Evolutionary conservation across 345 rosid species (phyloP), one percentile per base, ranked within the genome.

Genomic region (Dipteronia sinensis): DNA sequence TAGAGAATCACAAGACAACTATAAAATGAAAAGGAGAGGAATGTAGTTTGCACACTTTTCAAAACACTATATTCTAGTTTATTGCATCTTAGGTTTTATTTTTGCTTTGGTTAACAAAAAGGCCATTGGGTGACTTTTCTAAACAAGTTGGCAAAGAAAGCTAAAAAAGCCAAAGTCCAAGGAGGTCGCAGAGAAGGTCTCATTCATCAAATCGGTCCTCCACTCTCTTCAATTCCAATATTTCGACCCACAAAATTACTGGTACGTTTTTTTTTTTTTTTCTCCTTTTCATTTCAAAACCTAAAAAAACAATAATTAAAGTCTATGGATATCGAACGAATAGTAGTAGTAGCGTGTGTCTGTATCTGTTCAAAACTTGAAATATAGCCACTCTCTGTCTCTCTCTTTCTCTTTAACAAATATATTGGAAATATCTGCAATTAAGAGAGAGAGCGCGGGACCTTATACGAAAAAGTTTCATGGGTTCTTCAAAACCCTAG

Each of bases 401-500:
- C 34, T 7, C 13, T 53, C 66, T 66, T 44, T 76, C 19, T 44
- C 40, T 23, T 1, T 34, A 22, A 20, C n/a, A 23, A 56, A 56
- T 16, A 56, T 56, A 15, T n/a, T 2, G 22, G 11, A 23, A 7
- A 10, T 49, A 5, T 71, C 79, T 80, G 86, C 79, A 75, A 83
- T 75, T 34, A 67, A 47, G 58, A 46, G 9, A 17, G n/a, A 47
- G 77, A 79, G 74, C 76, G 77, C 75, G 86, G 71, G 70, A 47
- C 70, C 9, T 47, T 2, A 19, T 10, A 49, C 61, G 38, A 34
- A 38, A 27, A 22, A 59, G 10, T 8, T 67, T 25, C 7, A 19
- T 42, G 66, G 72, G 9, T 25, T 8, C 3, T 29, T 74, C 55
- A 72, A 86, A 83, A 82, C 89, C 85, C 85, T 86, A 83, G 80